phyloP scores from a whole-genome alignment of 495 filamentous ascomycete genomes.

The Aspergillus coremiiformis region DNA sequence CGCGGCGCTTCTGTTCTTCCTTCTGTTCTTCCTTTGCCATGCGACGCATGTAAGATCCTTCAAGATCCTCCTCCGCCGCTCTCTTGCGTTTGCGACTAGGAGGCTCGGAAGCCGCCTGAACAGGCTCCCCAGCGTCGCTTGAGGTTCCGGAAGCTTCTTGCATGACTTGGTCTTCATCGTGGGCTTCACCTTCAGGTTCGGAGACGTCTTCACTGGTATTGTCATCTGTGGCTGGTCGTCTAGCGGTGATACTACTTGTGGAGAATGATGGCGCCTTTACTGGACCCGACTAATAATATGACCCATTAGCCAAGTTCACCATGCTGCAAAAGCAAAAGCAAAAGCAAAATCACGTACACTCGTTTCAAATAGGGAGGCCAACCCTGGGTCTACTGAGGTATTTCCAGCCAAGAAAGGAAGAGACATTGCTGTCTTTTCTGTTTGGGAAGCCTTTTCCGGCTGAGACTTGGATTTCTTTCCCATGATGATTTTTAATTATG shows the following conservation, averaged over 20 bases:
- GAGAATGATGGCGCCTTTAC: slow-evolving; percentile 51
- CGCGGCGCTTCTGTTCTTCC: slow-evolving; percentile 35
- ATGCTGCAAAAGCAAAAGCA: too few relatives aligned
- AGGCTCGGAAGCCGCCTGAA: slow-evolving; percentile 27
- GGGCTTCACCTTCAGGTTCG: slow-evolving; percentile 30
- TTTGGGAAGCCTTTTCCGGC: slow-evolving; percentile 16
- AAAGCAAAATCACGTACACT: slow-evolving; percentile 53
- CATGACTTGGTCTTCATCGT: slow-evolving; percentile 39
- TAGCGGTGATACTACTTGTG: slow-evolving; percentile 24
- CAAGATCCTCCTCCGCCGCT: slow-evolving; percentile 66
- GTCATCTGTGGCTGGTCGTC: slow-evolving; percentile 21
- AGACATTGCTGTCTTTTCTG: slow-evolving; percentile 7
- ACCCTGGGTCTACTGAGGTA: slow-evolving; percentile 57
- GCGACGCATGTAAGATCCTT: slow-evolving; percentile 71
- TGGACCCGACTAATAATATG: slow-evolving; percentile 52
- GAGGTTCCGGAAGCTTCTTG: slow-evolving; percentile 34
- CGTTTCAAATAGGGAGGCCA: slow-evolving; percentile 72
- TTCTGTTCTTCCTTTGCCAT: slow-evolving; percentile 53
- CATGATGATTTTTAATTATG: slow-evolving; percentile 25
- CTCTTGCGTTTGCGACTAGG: slow-evolving; percentile 72
- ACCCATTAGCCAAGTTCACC: slow-evolving; percentile 2
- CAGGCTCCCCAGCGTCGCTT: slow-evolving; percentile 26
- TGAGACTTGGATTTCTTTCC: slow-evolving; percentile 38
- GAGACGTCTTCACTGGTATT: slow-evolving; percentile 28
- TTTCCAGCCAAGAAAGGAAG: slow-evolving; percentile 33